phyloP scores from a whole-genome alignment of 129 eudicot genomes.

The Dittrichia graveolens region DNA sequence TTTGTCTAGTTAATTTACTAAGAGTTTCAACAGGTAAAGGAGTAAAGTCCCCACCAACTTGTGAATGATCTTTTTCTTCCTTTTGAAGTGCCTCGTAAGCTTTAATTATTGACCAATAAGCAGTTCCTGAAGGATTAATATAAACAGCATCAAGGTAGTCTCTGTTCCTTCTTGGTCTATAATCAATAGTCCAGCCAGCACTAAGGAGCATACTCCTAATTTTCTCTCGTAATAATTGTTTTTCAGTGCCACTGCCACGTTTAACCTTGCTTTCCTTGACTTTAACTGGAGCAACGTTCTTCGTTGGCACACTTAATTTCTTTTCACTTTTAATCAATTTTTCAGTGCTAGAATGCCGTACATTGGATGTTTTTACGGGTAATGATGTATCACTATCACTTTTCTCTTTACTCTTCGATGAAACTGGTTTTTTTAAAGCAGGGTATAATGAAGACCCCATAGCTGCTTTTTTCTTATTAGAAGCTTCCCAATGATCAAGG shows the following conservation, averaged over 20 bases:
- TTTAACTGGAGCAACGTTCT: slow-evolving; percentile 44
- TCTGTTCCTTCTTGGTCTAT: slow-evolving; percentile 92
- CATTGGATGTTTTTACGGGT: slow-evolving; percentile 41
- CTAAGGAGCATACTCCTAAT: slow-evolving; percentile 81
- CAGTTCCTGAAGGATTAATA: slow-evolving; percentile 87
- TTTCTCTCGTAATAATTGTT: slow-evolving; percentile 77
- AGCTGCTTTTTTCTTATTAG: slow-evolving; percentile 36
- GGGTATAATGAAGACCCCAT: slow-evolving; percentile 40
- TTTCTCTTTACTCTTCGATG: slow-evolving; percentile 34
- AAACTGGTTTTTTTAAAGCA: slow-evolving; percentile 38
- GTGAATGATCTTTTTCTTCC: slow-evolving; percentile 52
- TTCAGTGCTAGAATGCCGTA: slow-evolving; percentile 35
- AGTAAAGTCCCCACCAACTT: slow-evolving; percentile 55
- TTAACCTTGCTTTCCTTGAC: slow-evolving; percentile 68
- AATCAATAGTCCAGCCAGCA: slow-evolving; percentile 96
- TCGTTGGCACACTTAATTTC: slow-evolving; percentile 38
- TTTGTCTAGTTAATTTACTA: slow-evolving; percentile 87
- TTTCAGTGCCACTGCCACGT: slow-evolving; percentile 94
- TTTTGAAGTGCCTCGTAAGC: slow-evolving; percentile 96
- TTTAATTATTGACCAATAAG: slow-evolving; percentile 94
- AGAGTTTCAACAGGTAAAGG: slow-evolving; percentile 75
- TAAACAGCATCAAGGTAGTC: slow-evolving; percentile 97
- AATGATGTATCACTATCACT: slow-evolving; percentile 54
- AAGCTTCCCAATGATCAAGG: slow-evolving; percentile 33
- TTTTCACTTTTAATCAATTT: slow-evolving; percentile 50